Conservation (phyloP, 805 yeast genomes). For the Ogataea paradorogensis region DNA sequence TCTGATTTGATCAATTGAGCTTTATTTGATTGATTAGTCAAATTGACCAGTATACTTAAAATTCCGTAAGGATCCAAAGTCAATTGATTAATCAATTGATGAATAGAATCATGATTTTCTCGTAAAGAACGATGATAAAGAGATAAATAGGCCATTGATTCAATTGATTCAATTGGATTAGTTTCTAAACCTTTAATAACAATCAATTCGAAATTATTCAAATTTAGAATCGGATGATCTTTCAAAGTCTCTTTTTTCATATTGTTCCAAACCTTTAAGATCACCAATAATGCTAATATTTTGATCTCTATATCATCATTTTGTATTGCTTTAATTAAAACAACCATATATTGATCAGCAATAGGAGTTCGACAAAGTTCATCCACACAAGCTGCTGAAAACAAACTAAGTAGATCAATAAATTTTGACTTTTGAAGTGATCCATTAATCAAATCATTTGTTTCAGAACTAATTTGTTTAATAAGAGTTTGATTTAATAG, state of each 20-base stretch:
- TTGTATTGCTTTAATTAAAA: conserved; percentile 38
- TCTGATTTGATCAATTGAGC: conserved; percentile 3
- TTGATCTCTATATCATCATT: conserved; percentile 16
- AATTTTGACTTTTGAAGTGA: conserved; percentile 5
- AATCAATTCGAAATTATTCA: conserved; percentile 32
- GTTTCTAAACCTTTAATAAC: conserved; percentile 31
- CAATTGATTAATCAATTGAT: conserved; percentile 18
- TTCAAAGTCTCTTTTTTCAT: conserved; percentile 33
- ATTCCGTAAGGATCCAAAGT: conserved; percentile 36
- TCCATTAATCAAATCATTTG: conserved; percentile 12
- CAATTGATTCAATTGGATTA: conserved; percentile 19
- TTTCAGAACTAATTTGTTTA: conserved; percentile 24
- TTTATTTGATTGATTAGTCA: conserved; percentile 1
- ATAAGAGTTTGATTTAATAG: conserved; percentile 18
- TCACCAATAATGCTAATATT: conserved; percentile 40
- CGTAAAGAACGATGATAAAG: conserved; percentile 39
- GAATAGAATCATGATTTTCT: conserved; percentile 32
- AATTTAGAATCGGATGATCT: conserved; percentile 31
- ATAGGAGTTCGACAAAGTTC: conserved; percentile 49
- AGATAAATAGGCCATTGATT: conserved; percentile 36
- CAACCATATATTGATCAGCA: conserved; percentile 40
- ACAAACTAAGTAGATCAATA: conserved; percentile 30
- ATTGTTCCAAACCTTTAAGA: conserved; percentile 58
- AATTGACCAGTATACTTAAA: conserved; percentile 39
- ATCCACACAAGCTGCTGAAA: conserved; percentile 49